Evolutionary conservation across 2,329 filamentous ascomycete species (phyloP).

Genomic region (Rugonectria rugulosa): DNA sequence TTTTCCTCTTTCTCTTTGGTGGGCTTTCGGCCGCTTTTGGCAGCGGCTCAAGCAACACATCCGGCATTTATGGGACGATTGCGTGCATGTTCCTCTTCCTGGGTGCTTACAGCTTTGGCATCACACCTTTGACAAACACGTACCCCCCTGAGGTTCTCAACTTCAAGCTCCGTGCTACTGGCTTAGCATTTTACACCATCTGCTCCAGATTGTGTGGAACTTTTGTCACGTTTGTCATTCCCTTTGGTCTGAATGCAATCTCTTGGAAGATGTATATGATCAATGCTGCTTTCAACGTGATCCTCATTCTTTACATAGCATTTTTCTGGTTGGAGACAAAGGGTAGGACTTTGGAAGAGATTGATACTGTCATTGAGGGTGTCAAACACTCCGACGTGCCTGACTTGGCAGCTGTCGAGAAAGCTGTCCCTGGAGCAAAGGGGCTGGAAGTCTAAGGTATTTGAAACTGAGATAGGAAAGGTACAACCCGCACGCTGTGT

Average conservation of each 20-base stretch:
- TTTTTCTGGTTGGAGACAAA: too few relatives aligned
- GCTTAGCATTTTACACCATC: conserved; percentile 24
- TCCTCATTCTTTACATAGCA: too few relatives aligned
- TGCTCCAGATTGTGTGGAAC: conserved; percentile 28
- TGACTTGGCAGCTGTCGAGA: background rate
- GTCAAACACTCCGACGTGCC: background rate
- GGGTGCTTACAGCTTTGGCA: conserved; percentile 53
- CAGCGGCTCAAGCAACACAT: conserved; percentile 44
- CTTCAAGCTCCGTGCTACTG: conserved; percentile 55
- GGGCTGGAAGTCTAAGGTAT: too few relatives aligned
- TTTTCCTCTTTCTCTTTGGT: conserved; percentile 2
- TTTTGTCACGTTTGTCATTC: conserved; percentile 21
- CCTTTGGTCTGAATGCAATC: conserved; percentile 31
- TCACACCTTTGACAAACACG: conserved; percentile 39
- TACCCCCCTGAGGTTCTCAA: conserved; percentile 58
- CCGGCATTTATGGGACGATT: conserved; percentile 42
- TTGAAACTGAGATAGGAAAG: too few relatives aligned
- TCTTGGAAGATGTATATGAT: conserved; percentile 35
- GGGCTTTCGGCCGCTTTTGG: conserved; percentile 6
- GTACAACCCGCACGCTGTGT: too few relatives aligned
- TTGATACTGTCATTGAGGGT: conserved; percentile 34
- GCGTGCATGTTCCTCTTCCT: conserved; percentile 61
- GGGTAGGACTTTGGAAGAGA: conserved; percentile 32
- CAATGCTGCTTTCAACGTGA: too few relatives aligned
- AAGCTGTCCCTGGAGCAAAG: too few relatives aligned